Evolutionary conservation across 495 filamentous ascomycete genomes (phyloP).

Genomic region (Penicillium bovifimosum): DNA sequence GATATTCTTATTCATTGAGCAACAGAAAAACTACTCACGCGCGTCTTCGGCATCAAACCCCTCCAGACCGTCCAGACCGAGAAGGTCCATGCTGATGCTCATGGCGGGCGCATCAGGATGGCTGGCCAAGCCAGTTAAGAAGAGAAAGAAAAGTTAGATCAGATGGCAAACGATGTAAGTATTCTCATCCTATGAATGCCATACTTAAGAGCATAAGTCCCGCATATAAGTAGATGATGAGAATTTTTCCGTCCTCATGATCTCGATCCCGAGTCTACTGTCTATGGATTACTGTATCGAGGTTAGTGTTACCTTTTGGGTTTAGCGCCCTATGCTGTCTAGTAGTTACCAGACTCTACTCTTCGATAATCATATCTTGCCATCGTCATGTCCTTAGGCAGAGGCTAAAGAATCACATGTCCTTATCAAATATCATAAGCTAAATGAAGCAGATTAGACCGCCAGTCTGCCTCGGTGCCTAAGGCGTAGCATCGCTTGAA

Average conservation of each 20-base stretch:
- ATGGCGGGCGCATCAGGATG: constrained; percentile 11
- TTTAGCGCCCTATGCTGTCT: too few relatives aligned
- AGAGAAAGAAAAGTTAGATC: neutral
- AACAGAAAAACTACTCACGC: constrained; percentile 17
- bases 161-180: neutral
- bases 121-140: neutral
- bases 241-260: neutral
- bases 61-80: constrained; percentile 20
- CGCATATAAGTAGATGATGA: neutral
- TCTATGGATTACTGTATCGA: too few relatives aligned
- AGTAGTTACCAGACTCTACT: too few relatives aligned
- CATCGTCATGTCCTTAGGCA: too few relatives aligned
- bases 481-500: too few relatives aligned
- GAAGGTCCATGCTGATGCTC: constrained; percentile 28
- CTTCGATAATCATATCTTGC: too few relatives aligned
- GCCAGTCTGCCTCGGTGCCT: too few relatives aligned
- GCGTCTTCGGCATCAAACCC: constrained; percentile 18
- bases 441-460: too few relatives aligned
- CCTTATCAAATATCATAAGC: too few relatives aligned
- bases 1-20: neutral
- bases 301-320: too few relatives aligned
- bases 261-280: constrained; percentile 1
- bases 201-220: neutral
- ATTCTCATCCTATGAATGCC: neutral
- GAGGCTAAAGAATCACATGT: too few relatives aligned